These are phyloP conservation scores for Cystoderma amianthinum DNA, from an alignment of 768 basidiomycete species.

Conservation along the genomic window DNA sequence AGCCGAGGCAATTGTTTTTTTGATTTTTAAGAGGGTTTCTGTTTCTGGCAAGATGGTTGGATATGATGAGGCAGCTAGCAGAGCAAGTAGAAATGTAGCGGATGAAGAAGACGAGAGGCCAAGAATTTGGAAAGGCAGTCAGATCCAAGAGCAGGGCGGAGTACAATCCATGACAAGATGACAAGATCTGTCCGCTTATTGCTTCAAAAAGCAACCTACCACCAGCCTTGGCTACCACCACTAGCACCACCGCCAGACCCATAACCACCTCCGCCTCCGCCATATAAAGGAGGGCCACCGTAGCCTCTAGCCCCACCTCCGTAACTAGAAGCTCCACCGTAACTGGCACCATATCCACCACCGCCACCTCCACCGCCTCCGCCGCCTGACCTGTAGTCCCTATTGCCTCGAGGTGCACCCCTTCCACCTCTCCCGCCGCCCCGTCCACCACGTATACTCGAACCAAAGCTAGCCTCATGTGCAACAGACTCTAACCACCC, in stretches of 20 bases:
- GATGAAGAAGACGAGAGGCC: conserved; percentile 7
- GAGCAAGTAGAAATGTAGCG: conserved; percentile 3
- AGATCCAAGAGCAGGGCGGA: too few species aligned
- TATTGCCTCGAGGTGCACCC: conserved; percentile 37
- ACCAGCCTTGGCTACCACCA: conserved; percentile 17
- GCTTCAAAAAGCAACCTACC: too few species aligned
- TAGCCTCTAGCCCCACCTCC: conserved; percentile 11
- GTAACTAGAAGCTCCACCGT: neutral
- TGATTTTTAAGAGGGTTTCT: neutral
- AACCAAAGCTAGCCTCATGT: conserved; percentile 71
- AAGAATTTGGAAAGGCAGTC: too few species aligned
- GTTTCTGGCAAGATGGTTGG: conserved; percentile 3
- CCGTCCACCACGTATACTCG: conserved; percentile 45
- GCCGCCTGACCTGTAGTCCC: conserved; percentile 37
- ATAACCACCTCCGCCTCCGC: conserved; percentile 10
- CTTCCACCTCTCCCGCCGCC: conserved; percentile 58
- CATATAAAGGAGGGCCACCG: conserved; percentile 11
- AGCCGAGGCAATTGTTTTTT: neutral
- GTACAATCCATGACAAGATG: too few species aligned
- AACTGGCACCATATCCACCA: conserved; percentile 8
- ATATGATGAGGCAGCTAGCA: too few species aligned
- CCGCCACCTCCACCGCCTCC: conserved; percentile 26
- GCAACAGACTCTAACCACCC: conserved; percentile 84
- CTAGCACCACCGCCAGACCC: conserved; percentile 19
- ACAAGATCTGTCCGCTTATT: too few species aligned